Evolutionary conservation across 1,284 basidiomycete species (phyloP).

Genomic region (Irpex sp.): DNA sequence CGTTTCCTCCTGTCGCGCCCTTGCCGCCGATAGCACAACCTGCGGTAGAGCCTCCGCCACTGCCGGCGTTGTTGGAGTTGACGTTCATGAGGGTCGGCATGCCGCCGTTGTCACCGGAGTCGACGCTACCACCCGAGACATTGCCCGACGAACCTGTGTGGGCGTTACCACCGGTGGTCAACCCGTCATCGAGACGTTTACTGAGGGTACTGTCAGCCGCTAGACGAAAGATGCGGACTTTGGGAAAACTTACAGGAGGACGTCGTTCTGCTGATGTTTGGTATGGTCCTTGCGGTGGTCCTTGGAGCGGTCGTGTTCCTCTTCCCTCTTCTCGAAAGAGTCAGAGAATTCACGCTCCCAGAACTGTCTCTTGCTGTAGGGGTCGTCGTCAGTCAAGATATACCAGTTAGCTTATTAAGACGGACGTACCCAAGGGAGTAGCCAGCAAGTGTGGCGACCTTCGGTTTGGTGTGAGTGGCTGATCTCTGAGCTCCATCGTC

Average conservation of each 20-base stretch:
- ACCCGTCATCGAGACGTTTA: constrained; percentile 22
- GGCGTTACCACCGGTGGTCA: constrained; percentile 27
- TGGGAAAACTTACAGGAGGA: neutral
- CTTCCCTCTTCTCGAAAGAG: neutral
- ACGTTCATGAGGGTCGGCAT: constrained; percentile 29
- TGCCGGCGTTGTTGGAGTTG: constrained; percentile 30
- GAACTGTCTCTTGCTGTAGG: constrained; percentile 13
- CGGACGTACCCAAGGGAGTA: constrained; percentile 5
- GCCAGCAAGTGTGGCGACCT: constrained; percentile 7
- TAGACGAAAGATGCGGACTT: neutral
- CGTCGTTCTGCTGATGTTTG: neutral
- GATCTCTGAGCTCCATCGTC: neutral
- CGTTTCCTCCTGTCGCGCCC: constrained; percentile 27
- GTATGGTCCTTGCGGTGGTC: neutral
- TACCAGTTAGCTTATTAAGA: neutral
- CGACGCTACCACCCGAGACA: constrained; percentile 25
- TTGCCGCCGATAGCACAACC: constrained; percentile 26
- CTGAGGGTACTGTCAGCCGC: constrained; percentile 1
- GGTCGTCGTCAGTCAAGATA: constrained; percentile 1
- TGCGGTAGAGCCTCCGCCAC: constrained; percentile 24
- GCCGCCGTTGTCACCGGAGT: constrained; percentile 22
- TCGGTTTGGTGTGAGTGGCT: constrained; percentile 7
- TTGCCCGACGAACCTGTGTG: constrained; percentile 23
- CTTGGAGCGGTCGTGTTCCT: neutral
- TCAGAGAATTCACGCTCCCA: constrained; percentile 6